phyloP scores from a whole-genome alignment of 2,329 filamentous ascomycete genomes.

The Colletotrichum sublineola region DNA sequence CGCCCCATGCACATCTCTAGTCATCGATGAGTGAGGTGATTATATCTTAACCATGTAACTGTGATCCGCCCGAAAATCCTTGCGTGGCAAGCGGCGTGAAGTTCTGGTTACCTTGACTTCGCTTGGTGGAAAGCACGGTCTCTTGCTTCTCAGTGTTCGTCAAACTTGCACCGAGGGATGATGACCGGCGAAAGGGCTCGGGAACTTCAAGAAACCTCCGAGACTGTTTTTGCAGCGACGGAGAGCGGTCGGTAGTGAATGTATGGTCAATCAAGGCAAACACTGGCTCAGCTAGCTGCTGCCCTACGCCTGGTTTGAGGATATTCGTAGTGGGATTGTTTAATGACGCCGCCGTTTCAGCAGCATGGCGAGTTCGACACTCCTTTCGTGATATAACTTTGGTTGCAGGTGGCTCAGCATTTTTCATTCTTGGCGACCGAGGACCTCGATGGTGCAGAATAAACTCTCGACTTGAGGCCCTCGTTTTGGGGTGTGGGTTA shows the following conservation, averaged over 20 bases:
- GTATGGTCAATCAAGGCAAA: background rate
- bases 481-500: background rate
- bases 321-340: no score
- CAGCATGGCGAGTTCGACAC: slow-evolving; percentile 45
- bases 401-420: slow-evolving; percentile 46
- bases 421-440: slow-evolving; percentile 50
- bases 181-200: background rate
- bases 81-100: background rate
- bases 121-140: background rate
- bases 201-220: background rate
- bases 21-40: background rate
- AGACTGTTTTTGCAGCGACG: background rate
- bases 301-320: background rate
- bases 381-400: slow-evolving; percentile 62
- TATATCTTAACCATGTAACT: background rate
- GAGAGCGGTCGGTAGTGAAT: background rate
- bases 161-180: background rate
- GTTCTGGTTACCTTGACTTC: background rate
- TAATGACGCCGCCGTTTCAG: background rate
- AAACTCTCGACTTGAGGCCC: background rate
- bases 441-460: slow-evolving; percentile 48
- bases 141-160: background rate
- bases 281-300: background rate
- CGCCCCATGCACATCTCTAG: background rate
- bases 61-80: background rate